These are phyloP conservation scores for Nothopassalora personata DNA, from an alignment of 2,329 filamentous ascomycete species.

Conservation along the genomic window DNA sequence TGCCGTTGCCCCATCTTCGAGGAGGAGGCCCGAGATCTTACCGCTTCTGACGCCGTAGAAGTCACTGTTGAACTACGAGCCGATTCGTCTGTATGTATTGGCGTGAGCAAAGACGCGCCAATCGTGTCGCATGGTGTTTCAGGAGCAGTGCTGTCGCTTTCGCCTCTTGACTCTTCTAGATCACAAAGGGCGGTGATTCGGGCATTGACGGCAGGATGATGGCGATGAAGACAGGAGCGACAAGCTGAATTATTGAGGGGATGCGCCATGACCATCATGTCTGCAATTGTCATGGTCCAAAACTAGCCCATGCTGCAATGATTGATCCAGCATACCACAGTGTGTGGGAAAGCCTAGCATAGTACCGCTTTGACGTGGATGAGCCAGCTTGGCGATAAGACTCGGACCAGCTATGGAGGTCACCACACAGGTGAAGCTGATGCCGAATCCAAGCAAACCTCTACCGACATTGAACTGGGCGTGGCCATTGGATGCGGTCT, in stretches of 20 bases:
- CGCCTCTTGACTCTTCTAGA: no score
- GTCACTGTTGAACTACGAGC: no score
- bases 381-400: constrained; percentile 4
- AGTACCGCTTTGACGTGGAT: not conserved
- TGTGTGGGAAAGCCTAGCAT: not conserved
- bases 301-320: constrained; percentile 19
- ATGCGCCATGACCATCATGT: constrained; percentile 27
- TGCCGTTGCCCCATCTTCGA: no score
- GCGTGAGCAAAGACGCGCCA: no score
- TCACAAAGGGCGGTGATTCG: no score
- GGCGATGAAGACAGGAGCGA: constrained; percentile 13
- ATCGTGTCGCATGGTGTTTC: no score
- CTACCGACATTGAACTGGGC: constrained; percentile 5
- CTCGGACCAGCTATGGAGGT: constrained; percentile 9
- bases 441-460: constrained; percentile 8
- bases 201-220: constrained; percentile 48
- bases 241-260: constrained; percentile 23
- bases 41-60: no score
- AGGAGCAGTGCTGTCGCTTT: no score
- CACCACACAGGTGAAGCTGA: constrained; percentile 10
- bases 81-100: no score
- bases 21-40: no score
- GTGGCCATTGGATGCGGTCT: not conserved
- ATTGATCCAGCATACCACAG: constrained; percentile 15
- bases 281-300: constrained; percentile 19